Percentiles rank a stretch among this genome's conserved stretches.
Conservation (phyloP, 768 basidiomycete genomes). For the Lentinula detonsa region DNA sequence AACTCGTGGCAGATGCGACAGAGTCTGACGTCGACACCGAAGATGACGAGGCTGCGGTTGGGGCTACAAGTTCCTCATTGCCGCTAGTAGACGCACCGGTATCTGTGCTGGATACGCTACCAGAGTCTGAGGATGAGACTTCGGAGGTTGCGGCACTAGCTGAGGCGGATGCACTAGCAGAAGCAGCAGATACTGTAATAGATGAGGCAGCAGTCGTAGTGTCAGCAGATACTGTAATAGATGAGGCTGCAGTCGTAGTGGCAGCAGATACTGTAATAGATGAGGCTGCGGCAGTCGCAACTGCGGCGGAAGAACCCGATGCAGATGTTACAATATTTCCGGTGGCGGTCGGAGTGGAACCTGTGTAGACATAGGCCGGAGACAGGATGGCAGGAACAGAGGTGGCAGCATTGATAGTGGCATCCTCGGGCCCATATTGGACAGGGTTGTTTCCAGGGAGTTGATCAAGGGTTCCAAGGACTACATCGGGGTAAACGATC, state of each 20-base stretch:
- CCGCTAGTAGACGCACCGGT: not conserved
- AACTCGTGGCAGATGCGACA: not conserved
- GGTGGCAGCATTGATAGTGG: conserved; percentile 25
- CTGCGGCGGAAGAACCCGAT: conserved; percentile 7
- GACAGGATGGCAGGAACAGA: conserved; percentile 32
- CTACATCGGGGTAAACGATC: conserved; percentile 19
- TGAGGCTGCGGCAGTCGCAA: not conserved
- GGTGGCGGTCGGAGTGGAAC: conserved; percentile 28
- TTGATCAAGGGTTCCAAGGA: conserved; percentile 36
- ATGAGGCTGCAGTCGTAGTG: conserved; percentile 14
- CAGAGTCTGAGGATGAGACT: conserved; percentile 11
- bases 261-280: not conserved
- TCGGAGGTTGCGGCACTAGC: conserved; percentile 8
- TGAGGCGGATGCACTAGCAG: conserved; percentile 8
- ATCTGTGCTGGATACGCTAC: not conserved
- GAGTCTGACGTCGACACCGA: not conserved
- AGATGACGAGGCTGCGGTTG: not conserved
- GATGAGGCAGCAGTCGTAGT: conserved; percentile 18
- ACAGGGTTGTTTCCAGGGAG: conserved; percentile 55
- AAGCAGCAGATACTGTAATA: conserved; percentile 19
- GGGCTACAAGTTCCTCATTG: not conserved
- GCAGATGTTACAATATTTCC: conserved; percentile 22
- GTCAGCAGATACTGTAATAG: conserved; percentile 23
- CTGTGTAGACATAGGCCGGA: conserved; percentile 44
- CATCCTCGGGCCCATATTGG: conserved; percentile 26